phyloP scores from a whole-genome alignment of 768 basidiomycete species.

The Russula olivacea region DNA sequence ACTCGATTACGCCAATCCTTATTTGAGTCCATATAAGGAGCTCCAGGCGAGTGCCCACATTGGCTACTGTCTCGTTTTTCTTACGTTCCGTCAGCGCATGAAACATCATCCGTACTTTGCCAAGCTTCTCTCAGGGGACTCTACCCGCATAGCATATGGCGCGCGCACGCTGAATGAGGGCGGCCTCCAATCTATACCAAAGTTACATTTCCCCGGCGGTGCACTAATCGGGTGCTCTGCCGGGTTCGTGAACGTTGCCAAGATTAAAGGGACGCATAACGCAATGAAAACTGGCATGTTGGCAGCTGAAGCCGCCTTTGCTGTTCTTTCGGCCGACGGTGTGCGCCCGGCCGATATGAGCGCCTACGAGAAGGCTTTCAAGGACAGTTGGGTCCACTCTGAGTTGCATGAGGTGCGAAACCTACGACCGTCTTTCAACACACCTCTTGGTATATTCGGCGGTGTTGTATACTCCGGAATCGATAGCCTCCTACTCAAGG shows the following conservation, averaged over 20 bases:
- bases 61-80: not conserved
- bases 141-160: conserved; percentile 82
- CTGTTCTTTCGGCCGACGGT: conserved; percentile 41
- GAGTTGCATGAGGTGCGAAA: conserved; percentile 91
- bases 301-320: conserved; percentile 83
- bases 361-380: conserved; percentile 61
- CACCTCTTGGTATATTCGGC: conserved; percentile 73
- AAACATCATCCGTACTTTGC: conserved; percentile 95
- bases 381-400: conserved; percentile 74
- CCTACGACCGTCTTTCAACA: conserved; percentile 82
- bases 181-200: conserved; percentile 86
- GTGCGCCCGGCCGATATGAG: conserved; percentile 53
- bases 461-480: conserved; percentile 86
- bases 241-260: conserved; percentile 93
- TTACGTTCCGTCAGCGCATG: conserved; percentile 53
- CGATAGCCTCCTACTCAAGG: conserved; percentile 78
- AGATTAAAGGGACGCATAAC: conserved; percentile 98
- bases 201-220: conserved; percentile 84
- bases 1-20: conserved; percentile 92
- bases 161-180: conserved; percentile 90
- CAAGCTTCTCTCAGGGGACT: conserved; percentile 65
- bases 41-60: conserved; percentile 59
- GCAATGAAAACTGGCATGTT: conserved; percentile 99
- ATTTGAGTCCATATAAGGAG: conserved; percentile 85
- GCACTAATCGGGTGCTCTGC: conserved; percentile 93